Evolutionary conservation across 1,284 basidiomycete genomes (phyloP), one percentile per base, ranked within the genome.

Genomic region (Heterobasidion occidentale): DNA sequence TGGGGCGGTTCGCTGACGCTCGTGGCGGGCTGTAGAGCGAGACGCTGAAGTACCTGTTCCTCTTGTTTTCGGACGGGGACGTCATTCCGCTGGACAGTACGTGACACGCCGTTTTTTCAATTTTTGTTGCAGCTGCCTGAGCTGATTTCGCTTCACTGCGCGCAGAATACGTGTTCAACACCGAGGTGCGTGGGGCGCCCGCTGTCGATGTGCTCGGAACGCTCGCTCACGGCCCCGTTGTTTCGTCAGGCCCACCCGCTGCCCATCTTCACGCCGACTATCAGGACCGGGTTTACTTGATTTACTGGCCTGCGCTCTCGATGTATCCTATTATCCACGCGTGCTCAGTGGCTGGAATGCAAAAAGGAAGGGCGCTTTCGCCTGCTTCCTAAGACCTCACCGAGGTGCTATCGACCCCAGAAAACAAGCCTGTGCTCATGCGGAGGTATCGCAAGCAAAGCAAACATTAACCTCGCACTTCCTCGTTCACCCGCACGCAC

Each of bases 11-110:
- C 60, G 17, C 55, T 48, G 20, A 38, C 34, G 34, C 12, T n/a
- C 11, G 46, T 7, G 54, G 14, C 51, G 36, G 44, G 44, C 44
- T 57, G 55, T 68, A 88, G 84, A 88, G 88, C 64, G 94, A 98
- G 72, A 98, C 94, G 6, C 73, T 98, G 57, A 98, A 99, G 71
- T 99, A 99, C 71, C 75, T 99, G 46, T 98, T 90, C 67, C 72
- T 98, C 59, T 74, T 97, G 6, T 98, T 97, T 68, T 84, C 87
- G 51, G 90, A 93, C 63, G 79, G 81, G 15, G 75, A 73, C 50
- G 77, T 84, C 19, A 71, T 97, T 55, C 84, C 93, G 11, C 70
- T 97, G 58, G 80, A 84, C 60, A 75, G 90, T 91, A 63, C 27
- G 68, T 87, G 78, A n/a, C 7, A 8, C 45, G 27, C 4, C 27